These are phyloP conservation scores for Eucalyptus microcorys DNA, from an alignment of 345 rosid species.

Conservation along the genomic window DNA sequence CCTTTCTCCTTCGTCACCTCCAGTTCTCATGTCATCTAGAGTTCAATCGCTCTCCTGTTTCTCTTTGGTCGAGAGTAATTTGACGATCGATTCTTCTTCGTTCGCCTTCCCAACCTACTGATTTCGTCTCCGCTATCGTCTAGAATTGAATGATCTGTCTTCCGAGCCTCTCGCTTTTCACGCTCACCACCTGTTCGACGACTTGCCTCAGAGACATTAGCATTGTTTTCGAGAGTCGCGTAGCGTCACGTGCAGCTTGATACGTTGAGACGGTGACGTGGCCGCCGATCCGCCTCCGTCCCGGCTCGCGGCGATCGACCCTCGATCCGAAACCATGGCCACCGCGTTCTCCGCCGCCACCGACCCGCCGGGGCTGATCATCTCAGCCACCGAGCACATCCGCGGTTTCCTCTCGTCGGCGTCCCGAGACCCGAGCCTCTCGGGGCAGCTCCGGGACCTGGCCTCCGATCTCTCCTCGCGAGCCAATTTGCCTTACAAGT, in stretches of 20 bases:
- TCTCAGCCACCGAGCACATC: constrained; percentile 22
- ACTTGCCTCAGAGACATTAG: not conserved
- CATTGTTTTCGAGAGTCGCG: not conserved
- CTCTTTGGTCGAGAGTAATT: not conserved
- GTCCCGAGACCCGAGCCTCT: constrained; percentile 34
- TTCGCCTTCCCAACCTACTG: not conserved
- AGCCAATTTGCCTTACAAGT: constrained; percentile 30
- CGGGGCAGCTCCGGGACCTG: constrained; percentile 30
- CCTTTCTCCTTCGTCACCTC: not conserved
- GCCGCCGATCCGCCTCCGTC: not conserved
- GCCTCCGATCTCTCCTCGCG: constrained; percentile 43
- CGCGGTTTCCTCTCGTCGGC: constrained; percentile 36
- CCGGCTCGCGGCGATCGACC: not conserved
- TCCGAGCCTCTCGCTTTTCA: not conserved
- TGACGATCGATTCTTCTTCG: not conserved
- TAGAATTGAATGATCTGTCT: not conserved
- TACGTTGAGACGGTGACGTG: not conserved
- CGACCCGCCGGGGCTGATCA: constrained; percentile 8
- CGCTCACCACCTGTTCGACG: not conserved
- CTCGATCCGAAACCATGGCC: not conserved
- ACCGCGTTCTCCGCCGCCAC: not conserved
- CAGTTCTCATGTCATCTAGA: not conserved
- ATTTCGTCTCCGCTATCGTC: not conserved
- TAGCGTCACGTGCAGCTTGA: not conserved
- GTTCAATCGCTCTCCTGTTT: not conserved